Evolutionary conservation across 2,329 filamentous ascomycete genomes (phyloP).

Genomic region (Neopestalotiopsis sp.): DNA sequence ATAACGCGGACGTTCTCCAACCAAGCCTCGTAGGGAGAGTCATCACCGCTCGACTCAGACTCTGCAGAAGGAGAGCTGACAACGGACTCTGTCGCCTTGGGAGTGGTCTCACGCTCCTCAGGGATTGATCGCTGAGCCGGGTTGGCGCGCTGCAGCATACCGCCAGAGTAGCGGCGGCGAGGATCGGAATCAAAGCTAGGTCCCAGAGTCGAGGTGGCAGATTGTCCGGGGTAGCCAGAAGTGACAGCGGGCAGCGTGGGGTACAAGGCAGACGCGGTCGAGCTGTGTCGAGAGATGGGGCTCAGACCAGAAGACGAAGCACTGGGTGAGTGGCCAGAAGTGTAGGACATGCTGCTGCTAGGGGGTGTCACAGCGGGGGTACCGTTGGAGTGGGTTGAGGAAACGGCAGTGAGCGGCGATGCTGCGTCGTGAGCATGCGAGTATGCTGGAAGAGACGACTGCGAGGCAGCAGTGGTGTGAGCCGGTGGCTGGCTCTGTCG

Average conservation of each 20-base stretch:
- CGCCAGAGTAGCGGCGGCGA: constrained; percentile 69
- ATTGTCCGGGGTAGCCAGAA: constrained; percentile 71
- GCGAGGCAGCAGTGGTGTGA: constrained; percentile 41
- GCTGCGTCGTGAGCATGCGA: constrained; percentile 60
- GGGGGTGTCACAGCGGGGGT: constrained; percentile 81
- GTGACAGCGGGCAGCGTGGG: constrained; percentile 75
- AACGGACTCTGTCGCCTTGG: constrained; percentile 49
- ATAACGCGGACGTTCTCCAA: constrained; percentile 70
- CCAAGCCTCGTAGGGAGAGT: constrained; percentile 69
- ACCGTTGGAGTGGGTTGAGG: constrained; percentile 62
- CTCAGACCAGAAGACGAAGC: constrained; percentile 75
- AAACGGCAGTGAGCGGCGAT: constrained; percentile 64
- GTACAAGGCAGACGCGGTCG: constrained; percentile 70
- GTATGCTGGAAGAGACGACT: constrained; percentile 43
- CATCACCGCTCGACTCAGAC: constrained; percentile 58
- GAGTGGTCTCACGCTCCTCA: constrained; percentile 44
- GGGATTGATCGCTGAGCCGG: constrained; percentile 46
- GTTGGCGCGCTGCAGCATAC: constrained; percentile 67
- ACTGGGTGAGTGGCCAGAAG: constrained; percentile 76
- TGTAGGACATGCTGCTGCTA: constrained; percentile 77
- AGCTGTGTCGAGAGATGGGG: constrained; percentile 67
- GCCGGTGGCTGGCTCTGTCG: constrained; percentile 60
- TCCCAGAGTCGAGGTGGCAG: constrained; percentile 74
- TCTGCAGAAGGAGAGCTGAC: constrained; percentile 61
- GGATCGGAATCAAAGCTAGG: constrained; percentile 68